Conservation (phyloP, 2,329 filamentous ascomycete genomes). For the Fusarium burgessii region DNA sequence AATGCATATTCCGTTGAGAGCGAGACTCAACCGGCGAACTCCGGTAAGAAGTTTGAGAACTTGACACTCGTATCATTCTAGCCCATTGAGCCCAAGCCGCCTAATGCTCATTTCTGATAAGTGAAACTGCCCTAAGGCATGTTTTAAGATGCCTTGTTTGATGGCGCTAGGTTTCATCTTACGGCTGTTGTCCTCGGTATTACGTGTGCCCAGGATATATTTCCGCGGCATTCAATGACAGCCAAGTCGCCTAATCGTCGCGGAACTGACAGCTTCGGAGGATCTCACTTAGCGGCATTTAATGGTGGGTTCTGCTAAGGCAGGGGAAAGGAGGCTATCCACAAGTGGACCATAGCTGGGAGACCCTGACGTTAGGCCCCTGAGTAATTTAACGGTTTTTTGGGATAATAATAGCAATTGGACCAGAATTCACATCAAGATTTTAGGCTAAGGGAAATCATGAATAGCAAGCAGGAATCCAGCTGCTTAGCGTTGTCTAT, state of each 20-base stretch:
- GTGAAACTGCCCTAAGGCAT: not conserved
- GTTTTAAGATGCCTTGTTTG: not conserved
- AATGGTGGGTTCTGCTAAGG: not conserved
- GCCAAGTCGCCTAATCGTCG: not conserved
- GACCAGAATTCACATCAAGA: no score
- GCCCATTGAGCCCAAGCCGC: no score
- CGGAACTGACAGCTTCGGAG: not conserved
- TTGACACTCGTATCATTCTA: not conserved
- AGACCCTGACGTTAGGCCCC: not conserved
- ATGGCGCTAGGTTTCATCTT: not conserved
- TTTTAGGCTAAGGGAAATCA: no score
- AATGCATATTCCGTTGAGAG: no score
- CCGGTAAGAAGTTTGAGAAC: fast-evolving
- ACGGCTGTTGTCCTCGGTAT: not conserved
- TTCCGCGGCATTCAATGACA: not conserved
- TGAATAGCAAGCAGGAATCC: no score
- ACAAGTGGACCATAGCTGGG: not conserved
- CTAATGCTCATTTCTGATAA: not conserved
- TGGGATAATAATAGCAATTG: constrained; percentile 1
- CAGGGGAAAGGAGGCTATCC: constrained; percentile 10
- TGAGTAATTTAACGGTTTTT: not conserved
- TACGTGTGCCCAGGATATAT: not conserved
- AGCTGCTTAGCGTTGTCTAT: no score
- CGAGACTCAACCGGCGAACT: not conserved
- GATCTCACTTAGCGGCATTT: not conserved